Conservation (phyloP, 768 basidiomycete species). For the Mycena haematopus region DNA sequence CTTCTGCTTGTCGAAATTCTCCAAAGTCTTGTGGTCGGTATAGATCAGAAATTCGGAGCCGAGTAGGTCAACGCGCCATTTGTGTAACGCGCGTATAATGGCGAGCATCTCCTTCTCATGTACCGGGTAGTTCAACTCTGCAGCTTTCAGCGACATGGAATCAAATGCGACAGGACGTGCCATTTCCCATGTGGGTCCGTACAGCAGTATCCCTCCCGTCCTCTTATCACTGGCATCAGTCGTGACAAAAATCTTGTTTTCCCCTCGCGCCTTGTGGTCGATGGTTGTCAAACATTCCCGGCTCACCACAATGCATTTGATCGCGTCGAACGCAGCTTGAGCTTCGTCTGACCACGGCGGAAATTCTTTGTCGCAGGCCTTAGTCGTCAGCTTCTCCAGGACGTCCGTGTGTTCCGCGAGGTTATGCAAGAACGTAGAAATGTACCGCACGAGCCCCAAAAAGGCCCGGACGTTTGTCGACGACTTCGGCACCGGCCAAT, state of each 20-base stretch:
- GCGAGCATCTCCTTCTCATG: too few species aligned
- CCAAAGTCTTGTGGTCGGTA: background rate
- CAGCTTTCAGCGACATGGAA: background rate
- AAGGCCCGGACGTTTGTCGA: background rate
- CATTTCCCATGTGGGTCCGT: background rate
- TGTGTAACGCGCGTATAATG: background rate
- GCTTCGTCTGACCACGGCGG: background rate
- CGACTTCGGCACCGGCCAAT: background rate
- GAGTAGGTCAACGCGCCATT: background rate
- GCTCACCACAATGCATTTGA: background rate
- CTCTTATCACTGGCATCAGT: background rate
- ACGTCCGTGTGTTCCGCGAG: background rate
- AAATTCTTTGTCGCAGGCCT: background rate
- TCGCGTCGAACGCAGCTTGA: background rate
- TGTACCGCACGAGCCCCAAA: background rate
- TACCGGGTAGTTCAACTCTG: too few species aligned
- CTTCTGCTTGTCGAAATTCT: background rate
- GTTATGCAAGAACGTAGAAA: background rate
- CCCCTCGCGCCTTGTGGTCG: background rate
- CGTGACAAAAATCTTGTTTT: background rate
- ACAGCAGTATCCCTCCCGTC: background rate
- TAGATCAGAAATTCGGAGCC: background rate
- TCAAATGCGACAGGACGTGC: background rate
- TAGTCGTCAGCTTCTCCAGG: background rate
- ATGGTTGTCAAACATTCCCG: background rate